Evolutionary conservation across 148 eudicot species (phyloP).

Genomic region (Vaccinium myrtillus): DNA sequence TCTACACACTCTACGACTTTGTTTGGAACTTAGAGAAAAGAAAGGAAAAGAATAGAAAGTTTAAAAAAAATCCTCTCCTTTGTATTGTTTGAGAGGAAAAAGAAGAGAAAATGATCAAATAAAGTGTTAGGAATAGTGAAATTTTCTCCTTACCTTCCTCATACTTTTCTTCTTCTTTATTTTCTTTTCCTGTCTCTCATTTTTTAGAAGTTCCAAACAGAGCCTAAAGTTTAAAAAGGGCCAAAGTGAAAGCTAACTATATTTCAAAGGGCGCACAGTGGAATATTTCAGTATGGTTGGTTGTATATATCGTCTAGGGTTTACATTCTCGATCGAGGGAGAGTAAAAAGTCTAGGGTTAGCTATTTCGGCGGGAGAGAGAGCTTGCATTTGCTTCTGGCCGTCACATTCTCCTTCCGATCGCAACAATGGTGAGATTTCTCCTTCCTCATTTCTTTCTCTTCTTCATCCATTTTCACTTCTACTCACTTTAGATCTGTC

Average conservation of each 20-base stretch:
- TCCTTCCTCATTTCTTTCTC: neutral
- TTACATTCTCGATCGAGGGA: neutral
- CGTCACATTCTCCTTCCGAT: neutral
- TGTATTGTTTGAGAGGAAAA: no score
- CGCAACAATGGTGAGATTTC: constrained; percentile 7
- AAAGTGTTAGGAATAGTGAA: no score
- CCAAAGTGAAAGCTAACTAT: neutral
- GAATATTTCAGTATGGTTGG: neutral
- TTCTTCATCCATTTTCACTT: neutral
- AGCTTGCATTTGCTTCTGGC: constrained; percentile 5
- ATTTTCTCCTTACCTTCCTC: no score
- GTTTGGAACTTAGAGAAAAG: no score
- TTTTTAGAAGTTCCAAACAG: neutral
- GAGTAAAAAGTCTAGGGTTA: neutral
- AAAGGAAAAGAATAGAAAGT: no score
- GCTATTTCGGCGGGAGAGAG: neutral
- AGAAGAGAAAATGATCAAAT: no score
- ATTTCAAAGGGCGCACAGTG: neutral
- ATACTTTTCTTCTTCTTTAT: no score
- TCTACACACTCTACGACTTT: no score
- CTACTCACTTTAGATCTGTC: neutral
- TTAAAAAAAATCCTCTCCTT: no score
- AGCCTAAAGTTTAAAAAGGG: neutral
- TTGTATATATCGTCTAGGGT: neutral
- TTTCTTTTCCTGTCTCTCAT: no score